Evolutionary conservation across 169 alveolate species (phyloP).

Genomic region (Cryptosporidium parvum): DNA sequence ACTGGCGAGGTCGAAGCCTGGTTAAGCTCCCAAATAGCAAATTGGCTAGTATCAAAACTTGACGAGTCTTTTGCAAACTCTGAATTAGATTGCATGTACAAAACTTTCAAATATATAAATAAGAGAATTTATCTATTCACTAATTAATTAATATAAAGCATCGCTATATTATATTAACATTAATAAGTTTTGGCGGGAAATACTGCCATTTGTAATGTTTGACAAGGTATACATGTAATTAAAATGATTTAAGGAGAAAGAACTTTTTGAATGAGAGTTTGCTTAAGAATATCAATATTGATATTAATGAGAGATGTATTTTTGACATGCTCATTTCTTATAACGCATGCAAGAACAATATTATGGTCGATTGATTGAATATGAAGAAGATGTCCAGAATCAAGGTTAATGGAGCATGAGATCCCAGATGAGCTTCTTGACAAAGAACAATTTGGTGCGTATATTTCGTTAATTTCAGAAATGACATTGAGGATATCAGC

Average conservation of each 20-base stretch:
- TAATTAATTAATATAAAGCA: neutral
- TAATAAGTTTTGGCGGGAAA: slow-evolving; percentile 1
- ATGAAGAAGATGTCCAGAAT: slow-evolving; percentile 53
- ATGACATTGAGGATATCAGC: slow-evolving; percentile 69
- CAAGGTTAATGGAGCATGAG: slow-evolving; percentile 41
- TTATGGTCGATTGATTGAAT: slow-evolving; percentile 33
- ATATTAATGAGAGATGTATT: slow-evolving; percentile 26
- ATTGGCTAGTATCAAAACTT: neutral
- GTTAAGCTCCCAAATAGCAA: neutral
- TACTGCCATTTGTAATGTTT: neutral
- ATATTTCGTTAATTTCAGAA: slow-evolving; percentile 64
- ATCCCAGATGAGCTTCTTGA: slow-evolving; percentile 14
- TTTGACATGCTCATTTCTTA: slow-evolving; percentile 47
- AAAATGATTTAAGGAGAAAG: neutral
- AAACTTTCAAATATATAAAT: neutral
- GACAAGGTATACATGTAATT: neutral
- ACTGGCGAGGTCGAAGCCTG: neutral
- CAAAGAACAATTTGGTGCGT: slow-evolving; percentile 11
- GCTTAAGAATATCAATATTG: slow-evolving; percentile 45
- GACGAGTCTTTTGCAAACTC: neutral
- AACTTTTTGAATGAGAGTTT: slow-evolving; percentile 16
- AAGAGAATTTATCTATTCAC: neutral
- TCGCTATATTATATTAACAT: neutral
- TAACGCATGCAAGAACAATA: slow-evolving; percentile 46
- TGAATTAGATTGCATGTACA: neutral